A percentile compares a stretch with the other conserved stretches of the same genome.
Conservation (phyloP, 1,284 basidiomycete species). For the Papiliotrema laurentii region DNA sequence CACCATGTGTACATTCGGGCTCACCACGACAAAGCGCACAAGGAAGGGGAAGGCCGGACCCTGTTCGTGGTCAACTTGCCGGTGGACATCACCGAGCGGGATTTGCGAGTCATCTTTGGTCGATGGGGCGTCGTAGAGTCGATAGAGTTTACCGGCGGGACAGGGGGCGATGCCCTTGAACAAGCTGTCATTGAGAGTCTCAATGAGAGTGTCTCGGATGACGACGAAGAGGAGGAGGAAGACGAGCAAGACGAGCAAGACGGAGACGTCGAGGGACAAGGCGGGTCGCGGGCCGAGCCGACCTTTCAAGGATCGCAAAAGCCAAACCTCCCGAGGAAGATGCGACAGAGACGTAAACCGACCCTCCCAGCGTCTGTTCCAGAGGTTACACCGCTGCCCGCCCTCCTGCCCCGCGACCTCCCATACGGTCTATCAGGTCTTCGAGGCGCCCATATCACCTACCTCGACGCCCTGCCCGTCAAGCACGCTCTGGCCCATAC, state of each 20-base stretch:
- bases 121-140: slow-evolving; percentile 68
- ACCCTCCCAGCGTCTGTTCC: slow-evolving; percentile 58
- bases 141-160: slow-evolving; percentile 54
- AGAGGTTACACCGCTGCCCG: slow-evolving; percentile 31
- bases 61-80: slow-evolving; percentile 82
- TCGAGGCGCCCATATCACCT: slow-evolving; percentile 66
- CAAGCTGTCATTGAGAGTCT: slow-evolving; percentile 27
- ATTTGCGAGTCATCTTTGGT: slow-evolving; percentile 68
- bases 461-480: slow-evolving; percentile 66
- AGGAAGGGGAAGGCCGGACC: slow-evolving; percentile 56
- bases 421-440: slow-evolving; percentile 27
- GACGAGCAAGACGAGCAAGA: slow-evolving; percentile 46
- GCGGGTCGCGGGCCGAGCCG: slow-evolving; percentile 31
- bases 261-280: slow-evolving; percentile 49
- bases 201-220: slow-evolving; percentile 22
- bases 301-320: slow-evolving; percentile 54
- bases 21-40: slow-evolving; percentile 47
- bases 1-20: slow-evolving; percentile 43
- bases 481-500: slow-evolving; percentile 55
- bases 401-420: slow-evolving; percentile 22
- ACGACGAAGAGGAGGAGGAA: slow-evolving; percentile 47
- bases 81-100: slow-evolving; percentile 73
- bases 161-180: slow-evolving; percentile 31
- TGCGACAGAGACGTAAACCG: slow-evolving; percentile 48
- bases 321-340: slow-evolving; percentile 31